Conservation (phyloP, 208 protist species). For the Ichthyophonus hoferi region DNA sequence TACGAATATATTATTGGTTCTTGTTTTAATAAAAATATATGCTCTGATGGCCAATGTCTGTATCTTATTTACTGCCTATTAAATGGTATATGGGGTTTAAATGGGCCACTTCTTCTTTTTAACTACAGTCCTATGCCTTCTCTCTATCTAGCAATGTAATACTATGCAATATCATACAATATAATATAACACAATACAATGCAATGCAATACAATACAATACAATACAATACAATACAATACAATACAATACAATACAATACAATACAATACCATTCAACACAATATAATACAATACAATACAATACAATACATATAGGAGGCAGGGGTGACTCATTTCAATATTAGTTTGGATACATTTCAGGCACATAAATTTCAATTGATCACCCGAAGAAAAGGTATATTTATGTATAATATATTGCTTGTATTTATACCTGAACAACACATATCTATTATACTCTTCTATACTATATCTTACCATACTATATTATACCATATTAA, state of each 20-base stretch:
- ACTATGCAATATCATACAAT: neutral
- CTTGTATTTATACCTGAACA: neutral
- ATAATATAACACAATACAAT: neutral
- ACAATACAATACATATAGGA: neutral
- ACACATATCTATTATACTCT: no score
- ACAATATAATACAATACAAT: neutral
- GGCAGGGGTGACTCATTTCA: constrained; percentile 60
- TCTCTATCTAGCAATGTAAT: no score
- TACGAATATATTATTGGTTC: no score
- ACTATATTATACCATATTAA: neutral
- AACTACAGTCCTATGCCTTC: no score
- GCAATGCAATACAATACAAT: neutral
- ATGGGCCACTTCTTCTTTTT: no score
- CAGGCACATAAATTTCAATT: constrained; percentile 55
- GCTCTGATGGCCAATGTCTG: no score
- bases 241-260: neutral
- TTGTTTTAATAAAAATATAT: no score
- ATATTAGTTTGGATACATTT: constrained; percentile 71
- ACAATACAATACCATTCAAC: neutral
- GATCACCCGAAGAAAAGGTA: constrained; percentile 60
- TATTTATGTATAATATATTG: constrained; percentile 31
- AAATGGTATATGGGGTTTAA: no score
- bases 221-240: neutral
- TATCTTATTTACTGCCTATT: no score
- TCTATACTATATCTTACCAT: no score